Percentiles rank a stretch among this genome's conserved stretches.
Evolutionary conservation across 1,284 basidiomycete species (phyloP).

Genomic region (Ceratobasidium sp.): DNA sequence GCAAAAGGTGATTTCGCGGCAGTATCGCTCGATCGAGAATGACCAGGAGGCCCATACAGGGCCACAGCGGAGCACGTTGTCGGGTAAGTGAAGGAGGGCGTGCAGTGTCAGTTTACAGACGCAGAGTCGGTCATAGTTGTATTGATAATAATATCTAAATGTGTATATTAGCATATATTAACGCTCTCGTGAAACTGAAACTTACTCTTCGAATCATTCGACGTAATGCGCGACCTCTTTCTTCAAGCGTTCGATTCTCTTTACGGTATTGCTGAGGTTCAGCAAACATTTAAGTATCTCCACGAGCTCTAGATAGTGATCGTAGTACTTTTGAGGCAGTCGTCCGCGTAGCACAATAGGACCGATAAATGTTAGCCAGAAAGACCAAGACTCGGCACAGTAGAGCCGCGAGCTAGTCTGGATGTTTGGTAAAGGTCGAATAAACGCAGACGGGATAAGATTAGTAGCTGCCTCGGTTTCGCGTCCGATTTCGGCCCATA

Average conservation of each 20-base stretch:
- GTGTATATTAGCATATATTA: neutral
- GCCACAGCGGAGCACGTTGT: constrained; percentile 55
- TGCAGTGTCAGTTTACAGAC: constrained; percentile 62
- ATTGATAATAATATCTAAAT: constrained; percentile 58
- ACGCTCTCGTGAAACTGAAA: neutral
- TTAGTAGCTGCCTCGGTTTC: constrained; percentile 54
- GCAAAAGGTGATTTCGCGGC: constrained; percentile 51
- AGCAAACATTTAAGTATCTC: constrained; percentile 60
- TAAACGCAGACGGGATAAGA: constrained; percentile 61
- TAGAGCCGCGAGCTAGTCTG: constrained; percentile 53
- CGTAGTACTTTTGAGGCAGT: constrained; percentile 59
- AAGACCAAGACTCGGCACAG: constrained; percentile 58
- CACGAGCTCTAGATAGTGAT: constrained; percentile 62
- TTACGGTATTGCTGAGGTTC: constrained; percentile 58
- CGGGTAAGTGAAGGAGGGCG: constrained; percentile 59
- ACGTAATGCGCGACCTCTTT: constrained; percentile 63
- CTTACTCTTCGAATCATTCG: constrained; percentile 60
- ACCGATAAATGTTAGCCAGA: constrained; percentile 61
- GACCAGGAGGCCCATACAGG: constrained; percentile 64
- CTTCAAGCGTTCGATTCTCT: constrained; percentile 56
- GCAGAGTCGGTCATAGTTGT: constrained; percentile 54
- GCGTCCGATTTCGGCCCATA: constrained; percentile 62
- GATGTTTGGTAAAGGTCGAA: constrained; percentile 59
- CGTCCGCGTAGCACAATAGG: constrained; percentile 58
- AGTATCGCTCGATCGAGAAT: constrained; percentile 58